Base-by-base conservation (phyloP, 2,329 filamentous ascomycete genomes). In the Xylaria sp. region DNA sequence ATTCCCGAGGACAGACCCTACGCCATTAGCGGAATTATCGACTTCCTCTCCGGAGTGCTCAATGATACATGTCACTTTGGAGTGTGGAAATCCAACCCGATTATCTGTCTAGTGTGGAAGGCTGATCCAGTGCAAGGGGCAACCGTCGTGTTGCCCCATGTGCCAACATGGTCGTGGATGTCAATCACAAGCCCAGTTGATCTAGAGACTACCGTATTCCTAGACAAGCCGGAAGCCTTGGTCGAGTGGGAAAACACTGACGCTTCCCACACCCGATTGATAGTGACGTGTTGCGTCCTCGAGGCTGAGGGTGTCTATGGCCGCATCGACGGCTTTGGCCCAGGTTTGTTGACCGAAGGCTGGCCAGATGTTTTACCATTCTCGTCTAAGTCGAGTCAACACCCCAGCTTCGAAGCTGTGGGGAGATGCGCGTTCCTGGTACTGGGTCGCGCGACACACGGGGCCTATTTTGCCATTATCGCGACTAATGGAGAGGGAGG, bases 151-250 rank as follows among this genome's bases (percentile, higher is more conserved):
- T 6, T 52, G 18, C 44, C 46, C 18, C 2, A 52, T 54, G 20
- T 62, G 7, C 59, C 59, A 12, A 62, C 59, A n/a, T 62, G 59
- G 59, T 62, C 59, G 18, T 62, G 59, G 59, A 62, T 62, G 59
- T 62, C 59, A 32, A 32, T 62, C 48, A 62, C 32, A 7, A 48
- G 48, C 59, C 46, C 59, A 51, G 59, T 62, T 52, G 59, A 62
- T 52, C 59, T 62, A n/a, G 59, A 62, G 25, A n/a, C 32, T 28
- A 39, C 23, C 18, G 59, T 54, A n/a, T 62, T 54, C 32, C 52
- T 62, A 28, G 59, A 62, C 13, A 51, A 54, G 28, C 10, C 59
- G 48, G 59, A 52, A 44, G 32, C 59, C 44, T 52, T 25, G 5
- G 48, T 62, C n/a, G 34, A 54, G 15, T 62, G 59, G 59, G 59